phyloP scores from a whole-genome alignment of 2,329 filamentous ascomycete genomes.

The Allantophomopsis cytisporea region DNA sequence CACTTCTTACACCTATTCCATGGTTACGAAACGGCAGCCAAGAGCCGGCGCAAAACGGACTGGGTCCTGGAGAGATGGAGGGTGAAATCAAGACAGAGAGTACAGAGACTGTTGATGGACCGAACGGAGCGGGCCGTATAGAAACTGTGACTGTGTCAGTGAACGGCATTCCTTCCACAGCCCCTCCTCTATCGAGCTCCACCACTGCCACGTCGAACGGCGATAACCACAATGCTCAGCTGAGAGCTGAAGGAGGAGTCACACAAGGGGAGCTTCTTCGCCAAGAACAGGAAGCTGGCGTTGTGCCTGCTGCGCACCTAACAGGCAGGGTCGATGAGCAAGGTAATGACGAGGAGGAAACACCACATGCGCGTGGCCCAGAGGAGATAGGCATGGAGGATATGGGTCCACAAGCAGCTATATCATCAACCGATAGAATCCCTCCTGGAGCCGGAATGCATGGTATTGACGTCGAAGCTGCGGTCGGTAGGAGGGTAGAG shows the following conservation, averaged over 20 bases:
- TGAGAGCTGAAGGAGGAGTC: slow-evolving; percentile 34
- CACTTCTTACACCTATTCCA: slow-evolving; percentile 83
- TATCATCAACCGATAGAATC: slow-evolving; percentile 23
- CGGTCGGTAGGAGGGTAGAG: slow-evolving; percentile 38
- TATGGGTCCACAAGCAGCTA: slow-evolving; percentile 53
- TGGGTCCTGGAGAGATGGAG: slow-evolving; percentile 31
- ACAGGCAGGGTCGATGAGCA: slow-evolving; percentile 16
- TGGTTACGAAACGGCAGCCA: slow-evolving; percentile 45
- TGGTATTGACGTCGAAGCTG: slow-evolving; percentile 45
- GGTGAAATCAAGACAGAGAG: slow-evolving; percentile 56
- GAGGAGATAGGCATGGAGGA: slow-evolving; percentile 77
- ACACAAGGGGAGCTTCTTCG: slow-evolving; percentile 75
- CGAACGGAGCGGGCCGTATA: slow-evolving; percentile 64
- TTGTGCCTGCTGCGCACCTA: slow-evolving; percentile 56
- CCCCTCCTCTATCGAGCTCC: background rate
- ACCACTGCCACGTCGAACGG: slow-evolving; percentile 10
- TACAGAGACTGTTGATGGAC: slow-evolving; percentile 70
- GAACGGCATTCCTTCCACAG: slow-evolving; percentile 46
- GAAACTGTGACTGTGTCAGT: slow-evolving; percentile 70
- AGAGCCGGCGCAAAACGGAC: slow-evolving; percentile 15
- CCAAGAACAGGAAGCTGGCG: slow-evolving; percentile 75
- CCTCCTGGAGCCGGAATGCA: slow-evolving; percentile 28
- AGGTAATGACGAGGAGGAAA: slow-evolving; percentile 41
- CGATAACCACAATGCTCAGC: slow-evolving; percentile 6
- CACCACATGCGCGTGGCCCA: slow-evolving; percentile 74